Evolutionary conservation across 345 rosid species (phyloP).

Genomic region (Euclidium syriacum): DNA sequence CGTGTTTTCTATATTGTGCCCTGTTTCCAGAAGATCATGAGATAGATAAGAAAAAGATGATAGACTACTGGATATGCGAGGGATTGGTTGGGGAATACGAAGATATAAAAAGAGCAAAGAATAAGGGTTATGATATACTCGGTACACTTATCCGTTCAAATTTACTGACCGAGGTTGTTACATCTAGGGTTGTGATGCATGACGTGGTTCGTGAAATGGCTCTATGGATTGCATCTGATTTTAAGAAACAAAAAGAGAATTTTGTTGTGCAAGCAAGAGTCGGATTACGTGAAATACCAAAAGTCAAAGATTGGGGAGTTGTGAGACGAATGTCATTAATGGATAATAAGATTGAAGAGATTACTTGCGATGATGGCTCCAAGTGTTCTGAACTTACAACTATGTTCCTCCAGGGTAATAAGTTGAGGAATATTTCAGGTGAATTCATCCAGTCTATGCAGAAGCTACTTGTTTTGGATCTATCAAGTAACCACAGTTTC

Average conservation of each 20-base stretch:
- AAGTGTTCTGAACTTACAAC: slow-evolving; percentile 14
- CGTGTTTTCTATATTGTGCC: slow-evolving; percentile 36
- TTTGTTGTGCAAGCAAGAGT: neutral
- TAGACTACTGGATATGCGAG: slow-evolving; percentile 17
- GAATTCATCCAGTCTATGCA: slow-evolving; percentile 29
- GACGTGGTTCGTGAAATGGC: slow-evolving; percentile 27
- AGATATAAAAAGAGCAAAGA: neutral
- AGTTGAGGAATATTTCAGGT: neutral
- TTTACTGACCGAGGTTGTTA: too few species aligned
- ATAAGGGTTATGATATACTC: too few species aligned
- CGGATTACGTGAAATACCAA: neutral
- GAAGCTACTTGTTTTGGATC: slow-evolving; percentile 28
- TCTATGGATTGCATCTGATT: too few species aligned
- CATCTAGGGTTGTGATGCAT: slow-evolving; percentile 28
- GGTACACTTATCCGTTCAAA: too few species aligned
- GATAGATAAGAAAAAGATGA: slow-evolving; percentile 16
- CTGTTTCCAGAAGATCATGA: slow-evolving; percentile 27
- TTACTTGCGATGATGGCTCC: neutral
- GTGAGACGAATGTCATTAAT: slow-evolving; percentile 14
- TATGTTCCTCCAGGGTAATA: slow-evolving; percentile 1
- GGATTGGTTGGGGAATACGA: too few species aligned
- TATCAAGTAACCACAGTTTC: neutral
- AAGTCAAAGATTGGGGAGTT: neutral
- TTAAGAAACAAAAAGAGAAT: neutral
- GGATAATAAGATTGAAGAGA: slow-evolving; percentile 8